Evolutionary conservation across 1,139 yeast species (phyloP).

Genomic region (Groenewaldozyma auringiensis): DNA sequence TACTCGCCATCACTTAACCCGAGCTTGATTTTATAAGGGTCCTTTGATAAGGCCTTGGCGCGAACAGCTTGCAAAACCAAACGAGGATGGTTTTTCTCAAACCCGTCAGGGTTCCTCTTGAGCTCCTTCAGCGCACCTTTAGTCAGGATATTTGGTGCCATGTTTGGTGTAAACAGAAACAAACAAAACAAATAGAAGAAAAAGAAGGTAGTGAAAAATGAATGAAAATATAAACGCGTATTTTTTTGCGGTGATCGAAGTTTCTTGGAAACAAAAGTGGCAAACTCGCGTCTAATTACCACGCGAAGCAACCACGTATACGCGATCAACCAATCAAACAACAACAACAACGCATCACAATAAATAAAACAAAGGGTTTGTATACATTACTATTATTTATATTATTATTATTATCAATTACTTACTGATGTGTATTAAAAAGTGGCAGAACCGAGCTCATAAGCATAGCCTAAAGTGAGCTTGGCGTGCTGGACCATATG

Average conservation of each 20-base stretch:
- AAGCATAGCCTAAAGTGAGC: constrained; percentile 59
- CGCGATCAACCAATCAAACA: neutral
- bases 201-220: neutral
- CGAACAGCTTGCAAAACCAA: constrained; percentile 8
- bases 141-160: neutral
- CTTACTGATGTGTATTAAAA: constrained; percentile 15
- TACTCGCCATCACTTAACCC: constrained; percentile 10
- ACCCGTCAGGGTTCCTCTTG: neutral
- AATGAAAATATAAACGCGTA: too few relatives aligned
- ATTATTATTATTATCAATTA: constrained; percentile 1
- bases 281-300: neutral
- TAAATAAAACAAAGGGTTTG: too few relatives aligned
- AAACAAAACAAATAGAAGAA: neutral
- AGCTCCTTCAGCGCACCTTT: neutral
- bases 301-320: too few relatives aligned
- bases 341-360: too few relatives aligned
- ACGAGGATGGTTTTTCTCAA: constrained; percentile 2
- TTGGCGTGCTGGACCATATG: constrained; percentile 77
- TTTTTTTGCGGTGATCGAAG: too few relatives aligned
- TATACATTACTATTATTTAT: neutral
- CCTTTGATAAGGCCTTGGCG: constrained; percentile 4
- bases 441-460: constrained; percentile 46
- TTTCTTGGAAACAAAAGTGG: too few relatives aligned
- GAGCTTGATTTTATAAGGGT: constrained; percentile 4
- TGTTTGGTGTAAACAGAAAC: neutral